Conservation (phyloP, 768 basidiomycete genomes). For the Leccinum subgranulosum region DNA sequence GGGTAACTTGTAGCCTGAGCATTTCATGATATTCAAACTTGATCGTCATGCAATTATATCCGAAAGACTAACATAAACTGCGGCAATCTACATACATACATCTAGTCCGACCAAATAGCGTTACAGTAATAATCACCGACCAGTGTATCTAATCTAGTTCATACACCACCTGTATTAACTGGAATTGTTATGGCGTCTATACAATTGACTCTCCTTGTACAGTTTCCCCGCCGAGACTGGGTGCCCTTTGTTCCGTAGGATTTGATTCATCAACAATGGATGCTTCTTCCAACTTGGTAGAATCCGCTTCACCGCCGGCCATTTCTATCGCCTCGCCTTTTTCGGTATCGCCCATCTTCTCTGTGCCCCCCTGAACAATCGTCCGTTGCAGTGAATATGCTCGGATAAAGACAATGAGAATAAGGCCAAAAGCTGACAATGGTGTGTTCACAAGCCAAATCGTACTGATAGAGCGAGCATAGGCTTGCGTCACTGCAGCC, state of each 20-base stretch:
- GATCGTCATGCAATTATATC: neutral
- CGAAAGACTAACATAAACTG: neutral
- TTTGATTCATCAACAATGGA: neutral
- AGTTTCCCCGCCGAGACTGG: neutral
- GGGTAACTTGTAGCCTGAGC: too few species aligned
- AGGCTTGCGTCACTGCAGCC: constrained; percentile 35
- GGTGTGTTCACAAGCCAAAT: constrained; percentile 40
- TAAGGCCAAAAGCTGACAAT: constrained; percentile 29
- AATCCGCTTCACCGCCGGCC: neutral
- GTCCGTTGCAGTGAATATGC: constrained; percentile 35
- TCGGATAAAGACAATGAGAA: constrained; percentile 34
- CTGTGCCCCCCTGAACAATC: constrained; percentile 11
- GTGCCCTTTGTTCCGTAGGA: neutral
- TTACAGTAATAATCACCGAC: neutral
- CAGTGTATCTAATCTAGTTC: neutral
- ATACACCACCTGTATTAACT: neutral
- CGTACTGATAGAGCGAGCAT: constrained; percentile 33
- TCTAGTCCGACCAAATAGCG: neutral
- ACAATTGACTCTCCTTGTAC: neutral
- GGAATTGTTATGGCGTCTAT: neutral
- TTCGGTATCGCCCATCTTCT: constrained; percentile 28
- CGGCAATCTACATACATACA: neutral
- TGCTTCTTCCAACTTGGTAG: neutral
- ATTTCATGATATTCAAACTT: neutral
- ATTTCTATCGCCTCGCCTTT: constrained; percentile 12